A percentile compares a stretch with the other conserved stretches of the same genome.
These are phyloP conservation scores for Aureococcus anophagefferens DNA, from an alignment of 108 stramenopile species.

Conservation along the genomic window DNA sequence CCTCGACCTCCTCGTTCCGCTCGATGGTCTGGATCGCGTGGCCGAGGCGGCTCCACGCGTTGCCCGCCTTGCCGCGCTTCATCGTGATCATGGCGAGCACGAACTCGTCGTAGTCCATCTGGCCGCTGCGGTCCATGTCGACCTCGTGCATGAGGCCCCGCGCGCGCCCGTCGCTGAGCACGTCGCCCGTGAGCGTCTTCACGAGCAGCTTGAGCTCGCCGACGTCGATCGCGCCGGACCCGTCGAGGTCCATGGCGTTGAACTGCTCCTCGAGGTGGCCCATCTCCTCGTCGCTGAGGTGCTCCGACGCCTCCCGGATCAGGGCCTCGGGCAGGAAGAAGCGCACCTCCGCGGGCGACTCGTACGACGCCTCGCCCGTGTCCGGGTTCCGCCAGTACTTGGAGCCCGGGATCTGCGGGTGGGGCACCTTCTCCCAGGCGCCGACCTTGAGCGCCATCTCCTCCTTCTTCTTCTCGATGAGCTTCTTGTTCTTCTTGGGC, in stretches of 20 bases:
- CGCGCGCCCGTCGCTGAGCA: neutral
- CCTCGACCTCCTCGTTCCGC: conserved; percentile 2
- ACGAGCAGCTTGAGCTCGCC: conserved; percentile 4
- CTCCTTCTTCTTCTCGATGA: neutral
- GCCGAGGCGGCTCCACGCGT: conserved; percentile 2
- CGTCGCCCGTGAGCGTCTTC: conserved; percentile 3
- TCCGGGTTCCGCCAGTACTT: neutral
- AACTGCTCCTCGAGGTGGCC: conserved; percentile 4
- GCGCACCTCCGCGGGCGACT: neutral
- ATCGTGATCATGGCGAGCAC: conserved; percentile 7
- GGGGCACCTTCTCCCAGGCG: neutral
- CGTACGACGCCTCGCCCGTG: neutral
- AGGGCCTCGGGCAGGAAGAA: neutral
- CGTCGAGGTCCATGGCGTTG: conserved; percentile 14
- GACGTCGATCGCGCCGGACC: conserved; percentile 10
- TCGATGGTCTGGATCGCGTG: neutral
- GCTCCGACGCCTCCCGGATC: neutral
- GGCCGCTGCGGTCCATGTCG: conserved; percentile 8
- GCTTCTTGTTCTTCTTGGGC: neutral
- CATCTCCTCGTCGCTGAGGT: neutral
- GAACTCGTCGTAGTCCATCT: conserved; percentile 13
- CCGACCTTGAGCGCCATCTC: neutral
- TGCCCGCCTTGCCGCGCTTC: conserved; percentile 1
- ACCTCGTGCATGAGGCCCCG: conserved; percentile 11
- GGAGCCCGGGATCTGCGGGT: neutral